Percentiles rank a stretch among this genome's conserved stretches.
These are phyloP conservation scores for Torulaspora quercuum DNA, from an alignment of 805 yeast species.

Conservation along the genomic window DNA sequence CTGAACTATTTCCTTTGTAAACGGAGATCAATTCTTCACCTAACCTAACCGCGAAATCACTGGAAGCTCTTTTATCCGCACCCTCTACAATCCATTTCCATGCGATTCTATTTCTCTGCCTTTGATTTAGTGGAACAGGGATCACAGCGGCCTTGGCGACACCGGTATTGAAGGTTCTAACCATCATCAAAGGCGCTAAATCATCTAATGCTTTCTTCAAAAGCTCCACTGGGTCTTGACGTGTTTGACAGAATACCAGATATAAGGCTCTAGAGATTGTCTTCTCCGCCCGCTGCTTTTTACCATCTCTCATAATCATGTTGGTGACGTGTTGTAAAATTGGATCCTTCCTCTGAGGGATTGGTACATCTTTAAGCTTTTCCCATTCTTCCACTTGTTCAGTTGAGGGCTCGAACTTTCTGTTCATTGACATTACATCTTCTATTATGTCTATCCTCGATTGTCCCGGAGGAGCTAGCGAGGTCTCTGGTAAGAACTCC, in stretches of 20 bases:
- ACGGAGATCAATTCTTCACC: slow-evolving; percentile 86
- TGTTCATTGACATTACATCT: slow-evolving; percentile 23
- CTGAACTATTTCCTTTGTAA: slow-evolving; percentile 70
- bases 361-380: slow-evolving; percentile 45
- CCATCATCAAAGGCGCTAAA: slow-evolving; percentile 79
- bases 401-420: slow-evolving; percentile 53
- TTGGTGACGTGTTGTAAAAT: slow-evolving; percentile 74
- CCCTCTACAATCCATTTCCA: slow-evolving; percentile 90
- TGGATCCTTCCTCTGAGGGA: slow-evolving; percentile 67
- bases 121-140: slow-evolving; percentile 77
- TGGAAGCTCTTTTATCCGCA: slow-evolving; percentile 70
- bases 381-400: slow-evolving; percentile 61
- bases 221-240: slow-evolving; percentile 76
- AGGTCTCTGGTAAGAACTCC: slow-evolving; percentile 40
- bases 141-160: slow-evolving; percentile 77
- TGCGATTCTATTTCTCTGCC: slow-evolving; percentile 83
- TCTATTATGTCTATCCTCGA: slow-evolving; percentile 36
- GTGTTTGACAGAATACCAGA: slow-evolving; percentile 52
- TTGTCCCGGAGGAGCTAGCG: slow-evolving; percentile 42
- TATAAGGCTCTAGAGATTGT: slow-evolving; percentile 74
- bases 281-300: slow-evolving; percentile 74
- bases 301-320: slow-evolving; percentile 89
- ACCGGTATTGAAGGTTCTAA: slow-evolving; percentile 75
- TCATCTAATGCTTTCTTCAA: slow-evolving; percentile 72
- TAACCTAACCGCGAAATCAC: slow-evolving; percentile 80